Evolutionary conservation across 768 basidiomycete species (phyloP).

Genomic region (Boletus rufocinnamomeus): DNA sequence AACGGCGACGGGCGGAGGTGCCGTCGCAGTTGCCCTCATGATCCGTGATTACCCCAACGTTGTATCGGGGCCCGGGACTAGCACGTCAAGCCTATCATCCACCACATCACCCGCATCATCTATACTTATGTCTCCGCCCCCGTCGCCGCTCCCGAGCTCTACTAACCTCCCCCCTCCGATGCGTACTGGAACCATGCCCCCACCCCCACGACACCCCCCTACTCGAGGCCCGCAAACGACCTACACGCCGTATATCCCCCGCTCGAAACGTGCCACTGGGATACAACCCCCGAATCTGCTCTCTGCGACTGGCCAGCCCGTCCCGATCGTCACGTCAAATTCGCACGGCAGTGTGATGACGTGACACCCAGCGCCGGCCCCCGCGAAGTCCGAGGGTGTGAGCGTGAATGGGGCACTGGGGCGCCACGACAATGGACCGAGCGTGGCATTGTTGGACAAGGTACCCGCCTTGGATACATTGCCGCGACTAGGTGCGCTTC

Average conservation of each 20-base stretch:
- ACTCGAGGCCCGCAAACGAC: conserved; percentile 60
- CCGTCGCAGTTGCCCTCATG: too few relatives aligned
- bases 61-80: too few relatives aligned
- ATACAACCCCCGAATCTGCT: conserved; percentile 38
- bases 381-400: too few relatives aligned
- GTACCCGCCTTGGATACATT: conserved; percentile 84
- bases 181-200: conserved; percentile 44
- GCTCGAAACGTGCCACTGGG: conserved; percentile 47
- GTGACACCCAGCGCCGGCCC: conserved; percentile 37
- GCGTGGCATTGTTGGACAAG: too few relatives aligned
- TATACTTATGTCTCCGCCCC: too few relatives aligned
- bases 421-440: too few relatives aligned
- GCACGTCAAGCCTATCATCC: too few relatives aligned
- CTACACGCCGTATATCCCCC: conserved; percentile 82
- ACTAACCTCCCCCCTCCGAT: conserved; percentile 19
- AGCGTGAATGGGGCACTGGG: too few relatives aligned
- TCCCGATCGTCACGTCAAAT: conserved; percentile 73
- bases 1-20: too few relatives aligned
- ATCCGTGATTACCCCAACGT: too few relatives aligned
- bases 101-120: too few relatives aligned
- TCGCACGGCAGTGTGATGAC: conserved; percentile 55
- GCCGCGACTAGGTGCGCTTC: conserved; percentile 80
- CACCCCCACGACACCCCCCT: conserved; percentile 53
- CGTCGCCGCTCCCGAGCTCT: conserved; percentile 36
- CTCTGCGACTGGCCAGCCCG: conserved; percentile 45